Conservation (phyloP, 164 flowering plant genomes). For the Sextonia rubra region DNA sequence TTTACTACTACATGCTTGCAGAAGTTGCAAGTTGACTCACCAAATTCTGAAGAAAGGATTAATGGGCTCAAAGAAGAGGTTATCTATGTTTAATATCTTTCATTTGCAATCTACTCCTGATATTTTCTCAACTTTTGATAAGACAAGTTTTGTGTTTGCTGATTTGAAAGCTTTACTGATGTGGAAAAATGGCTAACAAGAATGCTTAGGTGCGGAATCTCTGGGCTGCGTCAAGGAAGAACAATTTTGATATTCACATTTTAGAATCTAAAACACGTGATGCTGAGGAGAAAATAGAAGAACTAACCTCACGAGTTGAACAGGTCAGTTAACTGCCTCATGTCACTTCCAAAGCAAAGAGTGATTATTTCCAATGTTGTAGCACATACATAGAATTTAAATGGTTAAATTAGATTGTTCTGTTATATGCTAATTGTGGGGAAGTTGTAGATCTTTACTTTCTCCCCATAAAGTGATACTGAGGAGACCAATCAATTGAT, state of each 20-base stretch:
- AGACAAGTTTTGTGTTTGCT: background rate
- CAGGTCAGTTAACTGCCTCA: slow-evolving; percentile 32
- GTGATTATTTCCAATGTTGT: background rate
- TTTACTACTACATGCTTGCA: slow-evolving; percentile 4
- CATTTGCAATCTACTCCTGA: background rate
- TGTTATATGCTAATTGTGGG: background rate
- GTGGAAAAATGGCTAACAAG: slow-evolving; percentile 20
- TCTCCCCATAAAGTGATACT: background rate
- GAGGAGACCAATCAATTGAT: background rate
- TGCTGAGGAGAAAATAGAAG: slow-evolving; percentile 40
- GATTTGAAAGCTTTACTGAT: slow-evolving; percentile 20
- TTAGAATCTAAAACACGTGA: slow-evolving; percentile 49
- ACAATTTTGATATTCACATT: slow-evolving; percentile 58
- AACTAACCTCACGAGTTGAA: slow-evolving; percentile 36
- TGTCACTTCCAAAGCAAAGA: too few species aligned
- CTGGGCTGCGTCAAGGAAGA: slow-evolving; percentile 61
- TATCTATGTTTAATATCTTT: slow-evolving; percentile 1
- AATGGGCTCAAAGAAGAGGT: slow-evolving; percentile 60
- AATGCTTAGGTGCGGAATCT: slow-evolving; percentile 57
- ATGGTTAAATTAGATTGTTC: background rate
- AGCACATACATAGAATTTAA: background rate
- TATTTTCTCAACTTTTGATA: background rate
- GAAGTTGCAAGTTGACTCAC: slow-evolving; percentile 34
- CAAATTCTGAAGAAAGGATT: slow-evolving; percentile 35
- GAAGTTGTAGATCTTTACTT: background rate